Base-by-base conservation (phyloP, 371 early-diverging fungal species). In the Sporodiniella umbellata region DNA sequence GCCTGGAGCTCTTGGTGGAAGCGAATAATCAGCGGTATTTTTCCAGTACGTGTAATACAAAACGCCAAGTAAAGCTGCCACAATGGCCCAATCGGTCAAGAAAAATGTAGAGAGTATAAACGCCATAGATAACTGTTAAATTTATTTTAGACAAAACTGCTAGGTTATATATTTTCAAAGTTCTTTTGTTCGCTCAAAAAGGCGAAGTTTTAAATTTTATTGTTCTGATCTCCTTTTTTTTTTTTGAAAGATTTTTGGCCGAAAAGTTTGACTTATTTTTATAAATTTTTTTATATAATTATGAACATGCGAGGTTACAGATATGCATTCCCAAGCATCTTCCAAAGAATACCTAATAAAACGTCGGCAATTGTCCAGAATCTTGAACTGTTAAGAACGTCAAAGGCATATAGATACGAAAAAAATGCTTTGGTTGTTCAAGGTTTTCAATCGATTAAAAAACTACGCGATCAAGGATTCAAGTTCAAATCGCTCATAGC, bases 1-100 rank as follows among this genome's bases (percentile, higher is more conserved):
- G 0, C 68, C 64, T 7, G 72, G 72, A 2, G 74, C 72, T 33
- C 42, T 54, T 2, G 70, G 76, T 14, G 76, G 72, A 39, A 62
- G 54, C 3, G 21, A 11, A 23, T 31, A 31, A 1, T 15, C 21
- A 14, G 35, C 7, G 14, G 22, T 33, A 10, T 21, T 38, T n/a
- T 15, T 42, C 26, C 17, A 56, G n/a, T 33, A 38, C 8, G 40
- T 10, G 25, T 48, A 52, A 1, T 15, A 14, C 4, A 23, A 10
- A 3, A 8, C 42, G n/a, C 24, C 30, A 8, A 19, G 2, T 11
- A 45, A 7, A 23, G 31, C 18, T 2, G 17, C 45, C 11, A 30
- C 17, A 18, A 17, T 19, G 12, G 45, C 12, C 17, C 26, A 31
- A 10, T 45, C 25, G 6, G 45, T 15, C 3, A 18, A 40, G 18